A percentile compares a stretch with the other conserved stretches of the same genome.
Conservation (phyloP, 352 stramenopile species). For the Thalassiosira delicatula region DNA sequence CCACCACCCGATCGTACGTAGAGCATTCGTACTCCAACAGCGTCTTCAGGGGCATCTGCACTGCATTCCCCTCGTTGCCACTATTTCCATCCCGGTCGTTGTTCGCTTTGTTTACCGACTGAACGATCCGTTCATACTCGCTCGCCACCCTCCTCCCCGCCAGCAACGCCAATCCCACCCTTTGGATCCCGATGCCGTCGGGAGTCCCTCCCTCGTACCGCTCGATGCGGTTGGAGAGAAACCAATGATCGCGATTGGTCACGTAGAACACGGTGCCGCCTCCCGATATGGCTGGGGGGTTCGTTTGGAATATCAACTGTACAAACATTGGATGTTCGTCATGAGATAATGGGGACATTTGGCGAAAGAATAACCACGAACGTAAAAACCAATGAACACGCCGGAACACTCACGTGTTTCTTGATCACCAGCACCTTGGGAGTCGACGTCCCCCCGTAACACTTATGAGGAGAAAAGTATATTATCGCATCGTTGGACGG, state of each 20-base stretch:
- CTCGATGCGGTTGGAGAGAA: constrained; percentile 90
- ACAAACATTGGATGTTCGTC: too few relatives aligned
- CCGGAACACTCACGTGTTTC: constrained; percentile 70
- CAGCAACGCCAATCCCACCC: constrained; percentile 90
- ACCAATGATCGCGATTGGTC: constrained; percentile 86
- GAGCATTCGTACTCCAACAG: constrained; percentile 74
- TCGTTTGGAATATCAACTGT: constrained; percentile 71
- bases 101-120: constrained; percentile 13
- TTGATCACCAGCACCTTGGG: constrained; percentile 95
- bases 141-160: constrained; percentile 85
- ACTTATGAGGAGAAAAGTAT: constrained; percentile 97
- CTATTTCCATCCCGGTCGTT: neutral
- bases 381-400: neutral
- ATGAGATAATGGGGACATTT: too few relatives aligned
- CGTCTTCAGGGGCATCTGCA: constrained; percentile 37
- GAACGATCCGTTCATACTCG: constrained; percentile 59
- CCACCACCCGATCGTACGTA: constrained; percentile 59
- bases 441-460: constrained; percentile 91
- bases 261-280: constrained; percentile 90
- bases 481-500: constrained; percentile 91
- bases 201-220: constrained; percentile 95
- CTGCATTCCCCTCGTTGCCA: neutral
- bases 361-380: neutral
- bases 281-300: constrained; percentile 70
- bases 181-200: constrained; percentile 92